Base-by-base conservation (phyloP, 2,329 filamentous ascomycete genomes). In the Pseudogymnoascus sp. region DNA sequence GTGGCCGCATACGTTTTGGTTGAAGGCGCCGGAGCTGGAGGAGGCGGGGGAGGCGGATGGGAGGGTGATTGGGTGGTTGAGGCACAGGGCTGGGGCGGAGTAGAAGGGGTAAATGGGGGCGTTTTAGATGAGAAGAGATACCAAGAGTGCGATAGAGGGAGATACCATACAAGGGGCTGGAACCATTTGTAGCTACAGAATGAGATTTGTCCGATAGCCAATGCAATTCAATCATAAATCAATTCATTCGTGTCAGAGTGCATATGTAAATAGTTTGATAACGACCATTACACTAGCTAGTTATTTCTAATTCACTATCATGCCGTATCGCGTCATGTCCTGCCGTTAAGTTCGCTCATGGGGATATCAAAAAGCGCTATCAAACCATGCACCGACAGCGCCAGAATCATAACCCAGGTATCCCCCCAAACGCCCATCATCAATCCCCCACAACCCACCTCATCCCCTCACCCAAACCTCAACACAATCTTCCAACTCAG, bases 401-500 rank as follows among this genome's bases (percentile, higher is more conserved):
- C 28, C 28, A 31, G 50, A 5, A 18, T 34, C 25, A 56, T 34
- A 56, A 18, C 25, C n/a, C 2, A 56, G n/a, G 50, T 21, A 34
- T 12, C n/a, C n/a, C 28, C 25, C 46, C n/a, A 34, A 56, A 56
- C 50, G 28, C n/a, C 50, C 50, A 34, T 34, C 8, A 21, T 7
- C n/a, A 34, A 28, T 14, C 23, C 23, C 23, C 5, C 18, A 31
- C 46, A 53, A 18, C 46, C 3, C n/a, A 31, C 8, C 23, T 5
- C 42, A 6, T 11, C 36, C 25, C 4, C n/a, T 65, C 61, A 66
- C 4, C 60, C 63, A 64, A 67, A 42, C 37, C 65, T 62, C 38
- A 67, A 28, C n/a, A 65, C 56, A 31, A 91, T 82, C 68, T 82
- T 84, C 78, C 90, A 86, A 1, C 84, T 86, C 64, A 91, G 72